Base-by-base conservation (phyloP, 2,329 filamentous ascomycete genomes). In the Sarocladium strictum region DNA sequence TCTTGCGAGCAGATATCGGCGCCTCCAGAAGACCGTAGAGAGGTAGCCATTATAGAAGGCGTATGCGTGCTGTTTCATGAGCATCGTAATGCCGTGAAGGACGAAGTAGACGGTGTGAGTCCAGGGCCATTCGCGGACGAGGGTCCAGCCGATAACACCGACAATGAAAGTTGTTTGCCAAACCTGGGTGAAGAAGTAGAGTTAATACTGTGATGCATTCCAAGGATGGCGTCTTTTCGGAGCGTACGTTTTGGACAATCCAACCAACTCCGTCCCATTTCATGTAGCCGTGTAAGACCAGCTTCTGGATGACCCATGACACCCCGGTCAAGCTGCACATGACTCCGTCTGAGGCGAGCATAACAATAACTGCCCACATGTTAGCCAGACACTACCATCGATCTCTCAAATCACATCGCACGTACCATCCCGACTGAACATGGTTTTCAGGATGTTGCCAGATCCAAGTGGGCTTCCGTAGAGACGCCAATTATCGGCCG, bases 11-110 rank as follows among this genome's bases (percentile, higher is more conserved):
- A 81, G 66, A n/a, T 67, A 63, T 11, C 63, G 60, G 2, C 79
- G 72, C 55, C 72, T 73, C 56, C 79, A 76, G 62, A 84, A 81
- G 2, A 81, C 72, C 19, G 80, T 78, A 2, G 80, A 90, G 52
- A 86, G 72, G 58, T 91, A 80, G 6, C 89, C 88, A 61, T 91
- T 92, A 68, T 90, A 91, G 60, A 89, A 90, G 3, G 85, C 79
- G 63, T 89, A 91, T 17, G 84, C 87, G 65, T 91, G 89, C 68
- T 90, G 87, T 72, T 93, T 93, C 89, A 92, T 92, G 23, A 92
- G 66, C 77, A 91, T 86, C 2, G 87, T 81, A 54, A 92, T 71
- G 14, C 83, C 83, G 64, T 92, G 87, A 17, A 92, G 72, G 10
- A 89, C 83, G 52, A 89, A 87, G 66, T 88, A 90, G 17, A 90